A percentile compares a stretch with the other conserved stretches of the same genome.
Conservation (phyloP, 2,329 filamentous ascomycete genomes). For the Lomentospora prolificans region DNA sequence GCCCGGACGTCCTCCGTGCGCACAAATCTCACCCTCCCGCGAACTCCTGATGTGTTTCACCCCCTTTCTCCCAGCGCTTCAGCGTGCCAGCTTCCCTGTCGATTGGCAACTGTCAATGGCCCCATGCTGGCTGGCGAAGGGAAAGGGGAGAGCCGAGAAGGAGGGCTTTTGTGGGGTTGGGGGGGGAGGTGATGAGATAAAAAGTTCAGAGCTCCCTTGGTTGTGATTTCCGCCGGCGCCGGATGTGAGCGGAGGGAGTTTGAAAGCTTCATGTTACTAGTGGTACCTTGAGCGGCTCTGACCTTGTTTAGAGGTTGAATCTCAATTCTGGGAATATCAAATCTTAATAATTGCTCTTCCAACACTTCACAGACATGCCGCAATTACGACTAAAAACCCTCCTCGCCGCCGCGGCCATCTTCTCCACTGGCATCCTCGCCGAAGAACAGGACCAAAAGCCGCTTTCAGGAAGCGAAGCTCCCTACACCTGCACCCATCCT, state of each 20-base stretch:
- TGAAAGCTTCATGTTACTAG: too few relatives aligned
- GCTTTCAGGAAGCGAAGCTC: slow-evolving; percentile 4
- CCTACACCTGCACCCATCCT: slow-evolving; percentile 18
- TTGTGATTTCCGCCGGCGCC: too few relatives aligned
- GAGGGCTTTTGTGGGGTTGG: too few relatives aligned
- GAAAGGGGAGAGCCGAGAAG: background rate
- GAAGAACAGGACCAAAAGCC: slow-evolving; percentile 1
- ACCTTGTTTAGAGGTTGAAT: too few relatives aligned
- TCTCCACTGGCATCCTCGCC: background rate
- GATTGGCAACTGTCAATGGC: background rate
- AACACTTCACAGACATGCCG: background rate
- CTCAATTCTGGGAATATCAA: background rate
- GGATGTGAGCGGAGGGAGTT: background rate
- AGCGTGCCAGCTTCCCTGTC: background rate
- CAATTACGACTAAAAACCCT: background rate
- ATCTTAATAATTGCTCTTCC: background rate
- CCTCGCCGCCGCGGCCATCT: background rate
- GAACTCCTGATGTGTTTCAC: slow-evolving; percentile 1
- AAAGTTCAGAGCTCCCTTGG: background rate
- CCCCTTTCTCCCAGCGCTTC: background rate
- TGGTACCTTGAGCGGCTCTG: too few relatives aligned
- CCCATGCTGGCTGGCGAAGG: background rate
- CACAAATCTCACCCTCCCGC: background rate
- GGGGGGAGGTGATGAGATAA: background rate
- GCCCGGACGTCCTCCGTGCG: background rate